Evolutionary conservation across 768 basidiomycete species (phyloP).

Genomic region (Lactarius sp.): DNA sequence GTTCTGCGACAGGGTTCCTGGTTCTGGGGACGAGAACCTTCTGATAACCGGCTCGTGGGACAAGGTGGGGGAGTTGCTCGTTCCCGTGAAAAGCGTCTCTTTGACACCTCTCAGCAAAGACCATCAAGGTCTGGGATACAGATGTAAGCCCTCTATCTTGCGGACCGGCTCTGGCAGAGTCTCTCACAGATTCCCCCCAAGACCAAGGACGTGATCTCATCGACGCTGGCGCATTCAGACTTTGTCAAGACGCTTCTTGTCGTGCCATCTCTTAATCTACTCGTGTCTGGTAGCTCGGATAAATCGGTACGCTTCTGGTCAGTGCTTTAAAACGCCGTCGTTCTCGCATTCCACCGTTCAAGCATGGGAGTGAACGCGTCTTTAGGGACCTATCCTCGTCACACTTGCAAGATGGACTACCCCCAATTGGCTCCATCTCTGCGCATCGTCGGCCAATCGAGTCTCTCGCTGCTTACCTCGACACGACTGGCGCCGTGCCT

Average conservation of each 20-base stretch:
- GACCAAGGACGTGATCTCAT: constrained; percentile 67
- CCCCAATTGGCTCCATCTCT: constrained; percentile 62
- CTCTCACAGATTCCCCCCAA: constrained; percentile 32
- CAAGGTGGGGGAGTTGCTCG: constrained; percentile 40
- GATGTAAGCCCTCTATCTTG: constrained; percentile 43
- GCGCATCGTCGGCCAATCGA: constrained; percentile 88
- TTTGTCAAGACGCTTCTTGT: constrained; percentile 85
- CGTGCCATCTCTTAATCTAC: constrained; percentile 55
- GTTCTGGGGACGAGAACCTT: constrained; percentile 42
- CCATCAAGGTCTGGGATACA: constrained; percentile 83
- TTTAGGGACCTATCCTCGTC: constrained; percentile 59
- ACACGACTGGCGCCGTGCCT: constrained; percentile 32
- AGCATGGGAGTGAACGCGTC: background rate
- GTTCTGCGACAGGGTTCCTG: constrained; percentile 46
- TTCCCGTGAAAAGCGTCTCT: background rate
- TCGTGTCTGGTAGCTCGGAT: constrained; percentile 88
- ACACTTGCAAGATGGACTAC: constrained; percentile 39
- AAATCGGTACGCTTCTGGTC: constrained; percentile 86
- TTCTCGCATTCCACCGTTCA: background rate
- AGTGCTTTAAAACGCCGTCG: constrained; percentile 26
- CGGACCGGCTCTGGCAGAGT: constrained; percentile 9
- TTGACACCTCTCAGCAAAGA: constrained; percentile 41
- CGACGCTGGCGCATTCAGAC: constrained; percentile 76
- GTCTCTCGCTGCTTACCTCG: constrained; percentile 53
- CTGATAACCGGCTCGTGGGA: constrained; percentile 96